Evolutionary conservation across 441 rosid genomes (phyloP).

Genomic region (Erodium texanum): DNA sequence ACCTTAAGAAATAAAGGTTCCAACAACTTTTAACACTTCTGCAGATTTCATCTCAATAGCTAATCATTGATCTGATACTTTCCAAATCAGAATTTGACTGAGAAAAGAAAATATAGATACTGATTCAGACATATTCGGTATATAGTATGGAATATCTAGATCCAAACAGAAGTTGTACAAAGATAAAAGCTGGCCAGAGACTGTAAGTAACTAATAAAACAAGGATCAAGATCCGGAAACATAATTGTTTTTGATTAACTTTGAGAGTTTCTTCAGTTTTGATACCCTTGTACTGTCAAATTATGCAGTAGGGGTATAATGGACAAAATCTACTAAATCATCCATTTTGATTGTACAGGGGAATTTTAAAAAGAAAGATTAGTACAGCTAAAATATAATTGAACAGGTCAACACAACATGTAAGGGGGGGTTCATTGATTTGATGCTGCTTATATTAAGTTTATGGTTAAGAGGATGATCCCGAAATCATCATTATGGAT

Average conservation of each 20-base stretch:
- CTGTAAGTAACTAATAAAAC: neutral
- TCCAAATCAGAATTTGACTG: too few species aligned
- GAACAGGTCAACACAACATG: neutral
- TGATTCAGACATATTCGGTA: neutral
- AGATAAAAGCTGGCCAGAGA: neutral
- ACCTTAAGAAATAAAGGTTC: too few species aligned
- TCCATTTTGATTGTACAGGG: slow-evolving; percentile 4
- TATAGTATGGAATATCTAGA: neutral
- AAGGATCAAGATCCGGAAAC: neutral
- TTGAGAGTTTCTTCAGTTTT: neutral
- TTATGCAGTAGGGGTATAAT: neutral
- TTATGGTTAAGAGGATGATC: neutral
- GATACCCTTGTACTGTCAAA: neutral
- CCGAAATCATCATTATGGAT: slow-evolving; percentile 27
- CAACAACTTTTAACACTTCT: neutral
- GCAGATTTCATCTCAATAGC: neutral
- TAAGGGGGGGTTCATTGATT: neutral
- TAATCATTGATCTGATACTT: too few species aligned
- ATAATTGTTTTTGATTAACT: neutral
- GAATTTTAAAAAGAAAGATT: neutral
- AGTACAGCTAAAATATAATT: slow-evolving; percentile 3
- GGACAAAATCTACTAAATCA: neutral
- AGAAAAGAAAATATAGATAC: neutral
- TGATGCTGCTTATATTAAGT: neutral
- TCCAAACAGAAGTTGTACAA: neutral